A percentile compares a stretch with the other conserved stretches of the same genome.
These are phyloP conservation scores for Geotrichum siamense DNA, from an alignment of 1,139 yeast species.

Conservation along the genomic window DNA sequence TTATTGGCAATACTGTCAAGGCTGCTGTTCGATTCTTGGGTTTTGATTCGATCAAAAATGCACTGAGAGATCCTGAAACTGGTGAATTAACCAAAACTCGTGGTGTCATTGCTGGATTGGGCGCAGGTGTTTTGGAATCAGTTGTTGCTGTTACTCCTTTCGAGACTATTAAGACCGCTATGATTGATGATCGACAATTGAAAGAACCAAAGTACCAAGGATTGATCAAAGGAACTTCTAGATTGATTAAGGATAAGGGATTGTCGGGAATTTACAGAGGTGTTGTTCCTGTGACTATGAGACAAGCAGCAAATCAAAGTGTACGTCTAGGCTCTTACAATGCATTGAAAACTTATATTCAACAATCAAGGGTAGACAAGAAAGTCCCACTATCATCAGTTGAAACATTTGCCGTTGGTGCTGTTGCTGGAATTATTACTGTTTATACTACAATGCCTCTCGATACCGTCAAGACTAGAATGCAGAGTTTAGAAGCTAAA, in stretches of 20 bases:
- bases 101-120: slow-evolving; percentile 91
- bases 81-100: slow-evolving; percentile 85
- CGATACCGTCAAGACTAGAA: slow-evolving; percentile 94
- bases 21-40: slow-evolving; percentile 93
- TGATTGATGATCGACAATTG: slow-evolving; percentile 84
- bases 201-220: slow-evolving; percentile 70
- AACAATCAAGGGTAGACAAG: slow-evolving; percentile 48
- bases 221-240: slow-evolving; percentile 51
- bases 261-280: slow-evolving; percentile 81
- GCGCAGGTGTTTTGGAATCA: slow-evolving; percentile 91
- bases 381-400: slow-evolving; percentile 65
- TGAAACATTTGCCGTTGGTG: slow-evolving; percentile 83
- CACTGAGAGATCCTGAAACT: slow-evolving; percentile 61
- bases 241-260: slow-evolving; percentile 70
- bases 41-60: slow-evolving; percentile 74
- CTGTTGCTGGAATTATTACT: slow-evolving; percentile 87
- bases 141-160: slow-evolving; percentile 94
- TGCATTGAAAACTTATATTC: slow-evolving; percentile 74
- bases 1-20: slow-evolving; percentile 90
- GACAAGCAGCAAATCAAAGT: slow-evolving; percentile 94
- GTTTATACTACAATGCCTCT: slow-evolving; percentile 97
- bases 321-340: slow-evolving; percentile 91
- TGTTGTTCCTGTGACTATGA: slow-evolving; percentile 80
- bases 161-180: slow-evolving; percentile 91
- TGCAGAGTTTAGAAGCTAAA: slow-evolving; percentile 87